These are phyloP conservation scores for Lentinula raphanica DNA, from an alignment of 768 basidiomycete genomes.

Conservation along the genomic window DNA sequence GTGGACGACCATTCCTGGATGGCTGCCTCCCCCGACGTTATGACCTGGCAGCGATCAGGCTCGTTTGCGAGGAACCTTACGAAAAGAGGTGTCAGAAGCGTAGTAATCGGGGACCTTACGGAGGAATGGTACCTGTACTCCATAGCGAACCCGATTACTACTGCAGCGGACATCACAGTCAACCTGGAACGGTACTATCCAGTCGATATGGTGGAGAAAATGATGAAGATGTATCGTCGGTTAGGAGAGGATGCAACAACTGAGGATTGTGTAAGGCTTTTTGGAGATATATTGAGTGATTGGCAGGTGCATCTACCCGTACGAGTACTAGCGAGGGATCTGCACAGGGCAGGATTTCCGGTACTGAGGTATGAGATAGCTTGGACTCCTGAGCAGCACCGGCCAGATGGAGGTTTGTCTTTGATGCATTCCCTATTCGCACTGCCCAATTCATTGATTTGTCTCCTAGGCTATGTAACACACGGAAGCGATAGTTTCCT, in stretches of 20 bases:
- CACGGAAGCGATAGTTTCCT: slow-evolving; percentile 61
- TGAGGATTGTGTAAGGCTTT: slow-evolving; percentile 40
- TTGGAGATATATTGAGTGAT: slow-evolving; percentile 56
- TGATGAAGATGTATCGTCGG: slow-evolving; percentile 40
- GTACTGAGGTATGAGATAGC: slow-evolving; percentile 64
- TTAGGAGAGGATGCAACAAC: slow-evolving; percentile 34
- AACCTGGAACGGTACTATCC: slow-evolving; percentile 64
- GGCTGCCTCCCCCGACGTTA: slow-evolving; percentile 44
- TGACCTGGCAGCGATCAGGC: slow-evolving; percentile 66
- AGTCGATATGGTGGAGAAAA: slow-evolving; percentile 34
- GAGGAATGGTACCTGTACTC: slow-evolving; percentile 81
- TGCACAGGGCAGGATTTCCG: slow-evolving; percentile 52
- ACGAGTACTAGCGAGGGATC: slow-evolving; percentile 55
- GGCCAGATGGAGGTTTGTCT: slow-evolving; percentile 42
- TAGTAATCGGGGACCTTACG: slow-evolving; percentile 62
- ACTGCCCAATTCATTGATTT: background rate
- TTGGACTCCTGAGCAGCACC: slow-evolving; percentile 61
- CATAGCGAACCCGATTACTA: slow-evolving; percentile 55
- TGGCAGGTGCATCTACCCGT: slow-evolving; percentile 68
- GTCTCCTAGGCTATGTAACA: slow-evolving; percentile 54
- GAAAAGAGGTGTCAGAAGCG: slow-evolving; percentile 53
- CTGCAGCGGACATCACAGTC: slow-evolving; percentile 44
- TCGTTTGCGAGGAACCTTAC: slow-evolving; percentile 48
- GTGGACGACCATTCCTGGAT: slow-evolving; percentile 55
- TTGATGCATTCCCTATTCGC: background rate